Evolutionary conservation across 768 basidiomycete species (phyloP).

Genomic region (Sarcomyxa edulis): DNA sequence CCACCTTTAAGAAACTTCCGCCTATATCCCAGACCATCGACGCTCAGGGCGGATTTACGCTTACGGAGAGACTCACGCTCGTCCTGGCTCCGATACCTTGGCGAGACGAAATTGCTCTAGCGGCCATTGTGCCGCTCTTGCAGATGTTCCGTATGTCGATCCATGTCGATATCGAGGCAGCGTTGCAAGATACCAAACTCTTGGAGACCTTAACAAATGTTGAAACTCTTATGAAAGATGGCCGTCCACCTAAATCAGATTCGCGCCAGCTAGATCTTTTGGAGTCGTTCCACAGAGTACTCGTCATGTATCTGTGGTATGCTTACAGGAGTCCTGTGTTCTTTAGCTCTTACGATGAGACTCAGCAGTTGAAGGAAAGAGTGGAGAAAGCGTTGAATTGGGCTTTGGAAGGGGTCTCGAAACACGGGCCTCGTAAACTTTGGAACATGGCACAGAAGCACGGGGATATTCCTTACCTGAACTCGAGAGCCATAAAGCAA

Average conservation of each 20-base stretch:
- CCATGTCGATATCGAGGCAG: slow-evolving; percentile 34
- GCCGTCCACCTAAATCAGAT: slow-evolving; percentile 5
- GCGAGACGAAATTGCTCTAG: slow-evolving; percentile 32
- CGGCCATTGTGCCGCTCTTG: slow-evolving; percentile 34
- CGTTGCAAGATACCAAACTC: slow-evolving; percentile 30
- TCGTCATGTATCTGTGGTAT: slow-evolving; percentile 85
- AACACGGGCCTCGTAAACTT: too few relatives aligned
- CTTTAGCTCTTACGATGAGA: slow-evolving; percentile 53
- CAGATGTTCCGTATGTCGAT: slow-evolving; percentile 32
- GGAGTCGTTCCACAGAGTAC: slow-evolving; percentile 72
- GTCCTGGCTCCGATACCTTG: slow-evolving; percentile 51
- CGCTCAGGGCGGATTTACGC: slow-evolving; percentile 27
- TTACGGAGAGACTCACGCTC: slow-evolving; percentile 39
- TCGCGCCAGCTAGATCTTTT: slow-evolving; percentile 27
- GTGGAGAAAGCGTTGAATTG: slow-evolving; percentile 68
- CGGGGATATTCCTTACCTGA: too few relatives aligned
- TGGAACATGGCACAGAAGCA: too few relatives aligned
- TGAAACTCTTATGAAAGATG: slow-evolving; percentile 25
- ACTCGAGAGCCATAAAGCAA: too few relatives aligned
- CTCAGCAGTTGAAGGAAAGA: slow-evolving; percentile 48
- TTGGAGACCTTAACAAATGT: slow-evolving; percentile 36
- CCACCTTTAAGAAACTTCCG: background rate
- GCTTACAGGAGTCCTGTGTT: slow-evolving; percentile 62
- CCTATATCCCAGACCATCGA: slow-evolving; percentile 40
- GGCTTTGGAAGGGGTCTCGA: slow-evolving; percentile 41